Evolutionary conservation across 768 basidiomycete genomes (phyloP), one percentile per base, ranked within the genome.

Genomic region (Cystofilobasidium macerans): DNA sequence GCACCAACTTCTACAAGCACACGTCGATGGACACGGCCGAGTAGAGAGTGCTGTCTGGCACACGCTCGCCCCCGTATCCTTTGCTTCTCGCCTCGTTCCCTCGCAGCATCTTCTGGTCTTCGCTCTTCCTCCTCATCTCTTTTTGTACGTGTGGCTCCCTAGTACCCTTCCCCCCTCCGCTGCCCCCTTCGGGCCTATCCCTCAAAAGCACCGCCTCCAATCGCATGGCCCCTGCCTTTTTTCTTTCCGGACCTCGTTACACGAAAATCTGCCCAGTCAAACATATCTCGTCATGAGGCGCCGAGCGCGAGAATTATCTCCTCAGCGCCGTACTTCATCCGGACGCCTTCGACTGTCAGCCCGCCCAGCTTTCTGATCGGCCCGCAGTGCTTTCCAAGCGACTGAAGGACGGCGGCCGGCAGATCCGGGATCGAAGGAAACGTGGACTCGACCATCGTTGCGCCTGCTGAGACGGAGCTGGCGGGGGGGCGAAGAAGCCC

Each of bases 1-100:
- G 93, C 22, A 87, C 82, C 71, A 79, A 83, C 57, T 97, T 90
- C 86, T 95, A 93, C 76, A 87, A 89, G 60, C n/a, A 54, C 26
- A 61, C 66, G 30, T 28, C 59, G 12, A 61, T 67, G 60, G 66
- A 54, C 35, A 48, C 61, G 26, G 57, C 64, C 26, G 57, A 65
- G 57, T 28, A 35, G 33, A 30, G 38, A 33, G 14, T 33, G 33
- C 43, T 45, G 12, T 30, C n/a, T n/a, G n/a, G n/a, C n/a, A n/a
- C n/a, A n/a, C n/a, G n/a, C n/a, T n/a, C n/a, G n/a, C 40, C 14
- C 30, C 35, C 24, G 8, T 36, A 36, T 54, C 32, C 28, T 63
- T 63, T 35, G 47, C 30, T 24, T 58, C 57, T 35, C 57, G 57
- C 35, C 38, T 45, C 58, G 40, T 30, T 60, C 22, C n/a, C 13